Evolutionary conservation across 257 asterid species (phyloP).

Genomic region (Solanum paucissectum): DNA sequence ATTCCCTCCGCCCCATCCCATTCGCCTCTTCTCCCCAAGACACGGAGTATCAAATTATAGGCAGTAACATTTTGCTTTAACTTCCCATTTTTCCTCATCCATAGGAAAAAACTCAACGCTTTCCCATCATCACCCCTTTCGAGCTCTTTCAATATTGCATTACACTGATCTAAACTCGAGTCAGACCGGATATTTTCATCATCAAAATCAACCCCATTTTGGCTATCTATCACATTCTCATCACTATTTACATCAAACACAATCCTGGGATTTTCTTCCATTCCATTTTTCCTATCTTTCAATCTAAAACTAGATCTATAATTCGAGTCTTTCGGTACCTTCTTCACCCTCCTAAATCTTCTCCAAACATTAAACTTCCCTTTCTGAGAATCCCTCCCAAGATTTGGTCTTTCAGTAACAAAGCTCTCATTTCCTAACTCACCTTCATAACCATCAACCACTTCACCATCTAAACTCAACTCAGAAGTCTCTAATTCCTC

Average conservation of each 20-base stretch:
- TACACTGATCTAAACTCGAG: slow-evolving; percentile 43
- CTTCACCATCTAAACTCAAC: slow-evolving; percentile 10
- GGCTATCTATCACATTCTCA: slow-evolving; percentile 12
- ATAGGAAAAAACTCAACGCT: slow-evolving; percentile 51
- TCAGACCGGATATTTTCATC: slow-evolving; percentile 12
- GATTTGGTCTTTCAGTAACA: slow-evolving; percentile 10
- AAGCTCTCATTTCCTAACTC: slow-evolving; percentile 25
- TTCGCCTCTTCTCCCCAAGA: slow-evolving; percentile 57
- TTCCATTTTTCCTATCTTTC: slow-evolving; percentile 6
- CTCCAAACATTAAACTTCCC: slow-evolving; percentile 40
- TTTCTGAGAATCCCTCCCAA: slow-evolving; percentile 10
- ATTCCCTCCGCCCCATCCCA: slow-evolving; percentile 56
- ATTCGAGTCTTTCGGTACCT: slow-evolving; percentile 9
- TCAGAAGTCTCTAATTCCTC: slow-evolving; percentile 26
- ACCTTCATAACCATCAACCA: slow-evolving; percentile 1
- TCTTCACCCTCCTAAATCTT: slow-evolving; percentile 25
- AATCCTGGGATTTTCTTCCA: slow-evolving; percentile 9
- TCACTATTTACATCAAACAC: slow-evolving; percentile 1
- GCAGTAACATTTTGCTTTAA: slow-evolving; percentile 54
- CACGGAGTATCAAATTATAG: slow-evolving; percentile 56
- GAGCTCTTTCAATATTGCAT: slow-evolving; percentile 47
- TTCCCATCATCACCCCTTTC: slow-evolving; percentile 34
- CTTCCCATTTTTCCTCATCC: slow-evolving; percentile 77
- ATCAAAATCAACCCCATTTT: slow-evolving; percentile 10
- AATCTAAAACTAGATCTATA: slow-evolving; percentile 7